Percentiles rank a stretch among this genome's conserved stretches.
phyloP scores from a whole-genome alignment of 1,284 basidiomycete genomes.

The Exobasidium cylindrosporum region DNA sequence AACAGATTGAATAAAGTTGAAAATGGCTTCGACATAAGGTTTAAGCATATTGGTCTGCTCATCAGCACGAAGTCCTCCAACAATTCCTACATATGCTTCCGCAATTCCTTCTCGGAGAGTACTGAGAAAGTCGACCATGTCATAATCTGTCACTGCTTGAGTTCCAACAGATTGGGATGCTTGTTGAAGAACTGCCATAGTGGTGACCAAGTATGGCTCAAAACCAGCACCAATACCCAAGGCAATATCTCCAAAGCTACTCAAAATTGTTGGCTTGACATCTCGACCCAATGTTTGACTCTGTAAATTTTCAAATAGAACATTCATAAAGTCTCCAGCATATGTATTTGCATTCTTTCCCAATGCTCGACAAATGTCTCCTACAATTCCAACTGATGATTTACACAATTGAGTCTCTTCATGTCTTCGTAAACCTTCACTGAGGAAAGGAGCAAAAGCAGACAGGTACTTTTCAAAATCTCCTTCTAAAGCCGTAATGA shows the following conservation, averaged over 20 bases:
- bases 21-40: slow-evolving; percentile 71
- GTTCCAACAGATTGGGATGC: slow-evolving; percentile 58
- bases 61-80: slow-evolving; percentile 81
- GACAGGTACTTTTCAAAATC: slow-evolving; percentile 84
- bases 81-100: slow-evolving; percentile 93
- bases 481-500: slow-evolving; percentile 68
- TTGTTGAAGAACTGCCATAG: slow-evolving; percentile 86
- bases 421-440: slow-evolving; percentile 82
- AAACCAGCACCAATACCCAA: slow-evolving; percentile 81
- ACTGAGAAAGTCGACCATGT: slow-evolving; percentile 86
- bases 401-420: slow-evolving; percentile 95
- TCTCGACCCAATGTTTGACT: slow-evolving; percentile 85
- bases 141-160: slow-evolving; percentile 69
- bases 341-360: slow-evolving; percentile 79
- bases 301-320: slow-evolving; percentile 85
- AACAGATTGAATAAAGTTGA: slow-evolving; percentile 77
- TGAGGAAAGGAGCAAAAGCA: slow-evolving; percentile 85
- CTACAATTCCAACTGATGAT: slow-evolving; percentile 90
- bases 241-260: slow-evolving; percentile 95
- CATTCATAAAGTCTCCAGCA: slow-evolving; percentile 81
- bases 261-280: slow-evolving; percentile 92
- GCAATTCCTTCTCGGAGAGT: slow-evolving; percentile 89
- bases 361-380: slow-evolving; percentile 89
- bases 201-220: slow-evolving; percentile 82
- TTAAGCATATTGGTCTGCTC: slow-evolving; percentile 71